Conservation (phyloP, 352 stramenopile genomes). For the Pythium sp. region DNA sequence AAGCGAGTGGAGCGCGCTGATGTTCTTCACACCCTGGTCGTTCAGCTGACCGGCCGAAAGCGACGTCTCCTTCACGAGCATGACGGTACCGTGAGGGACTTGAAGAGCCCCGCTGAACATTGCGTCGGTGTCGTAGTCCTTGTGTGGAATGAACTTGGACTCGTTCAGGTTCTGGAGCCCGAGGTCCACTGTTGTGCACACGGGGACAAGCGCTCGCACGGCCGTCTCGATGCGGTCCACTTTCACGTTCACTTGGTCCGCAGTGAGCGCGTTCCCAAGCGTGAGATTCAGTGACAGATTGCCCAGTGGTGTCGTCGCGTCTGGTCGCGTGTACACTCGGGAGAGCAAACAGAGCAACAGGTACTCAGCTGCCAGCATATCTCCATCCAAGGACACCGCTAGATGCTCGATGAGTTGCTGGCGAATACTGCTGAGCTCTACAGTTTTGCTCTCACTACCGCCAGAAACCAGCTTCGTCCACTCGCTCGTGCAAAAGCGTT, state of each 20-base stretch:
- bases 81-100: constrained; percentile 56
- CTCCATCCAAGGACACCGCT: constrained; percentile 31
- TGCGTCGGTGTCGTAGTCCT: constrained; percentile 73
- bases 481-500: constrained; percentile 32
- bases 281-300: constrained; percentile 75
- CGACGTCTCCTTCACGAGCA: constrained; percentile 68
- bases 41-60: constrained; percentile 65
- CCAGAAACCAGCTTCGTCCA: constrained; percentile 25
- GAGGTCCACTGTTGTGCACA: constrained; percentile 49
- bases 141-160: constrained; percentile 62
- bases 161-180: constrained; percentile 61
- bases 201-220: constrained; percentile 49
- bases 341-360: constrained; percentile 66
- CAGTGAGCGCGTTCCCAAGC: constrained; percentile 16
- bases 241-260: constrained; percentile 7
- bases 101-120: constrained; percentile 55
- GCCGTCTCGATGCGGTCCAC: constrained; percentile 28
- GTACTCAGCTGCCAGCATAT: constrained; percentile 65
- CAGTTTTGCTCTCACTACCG: not conserved
- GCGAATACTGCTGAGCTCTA: constrained; percentile 28
- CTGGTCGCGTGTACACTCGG: constrained; percentile 65
- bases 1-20: constrained; percentile 65
- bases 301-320: constrained; percentile 58
- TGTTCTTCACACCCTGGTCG: constrained; percentile 71
- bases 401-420: constrained; percentile 46